phyloP scores from a whole-genome alignment of 1,139 yeast species.

The Candida neerlandica region DNA sequence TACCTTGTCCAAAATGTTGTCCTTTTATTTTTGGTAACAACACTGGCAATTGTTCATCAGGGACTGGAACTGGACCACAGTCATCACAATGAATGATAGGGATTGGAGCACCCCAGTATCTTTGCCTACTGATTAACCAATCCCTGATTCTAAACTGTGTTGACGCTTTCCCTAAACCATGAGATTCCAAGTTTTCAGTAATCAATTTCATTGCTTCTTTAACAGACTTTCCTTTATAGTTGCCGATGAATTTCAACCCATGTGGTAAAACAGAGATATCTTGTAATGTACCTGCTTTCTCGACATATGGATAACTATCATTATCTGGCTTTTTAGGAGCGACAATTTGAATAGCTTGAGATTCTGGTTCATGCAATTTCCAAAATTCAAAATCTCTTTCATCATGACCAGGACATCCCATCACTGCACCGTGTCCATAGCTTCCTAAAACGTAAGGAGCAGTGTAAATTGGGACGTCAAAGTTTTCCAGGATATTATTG shows the following conservation, averaged over 20 bases:
- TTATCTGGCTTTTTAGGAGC: slow-evolving; percentile 33
- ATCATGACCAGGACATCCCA: slow-evolving; percentile 98
- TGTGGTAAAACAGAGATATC: slow-evolving; percentile 26
- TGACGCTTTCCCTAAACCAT: slow-evolving; percentile 46
- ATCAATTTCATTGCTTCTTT: slow-evolving; percentile 56
- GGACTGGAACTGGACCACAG: slow-evolving; percentile 92
- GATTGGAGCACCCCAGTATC: slow-evolving; percentile 99
- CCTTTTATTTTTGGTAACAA: slow-evolving; percentile 59
- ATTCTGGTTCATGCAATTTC: slow-evolving; percentile 57
- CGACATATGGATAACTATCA: slow-evolving; percentile 44
- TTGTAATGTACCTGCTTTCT: slow-evolving; percentile 56
- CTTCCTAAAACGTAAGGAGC: slow-evolving; percentile 87
- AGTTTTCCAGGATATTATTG: slow-evolving; percentile 19
- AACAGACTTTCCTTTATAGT: slow-evolving; percentile 51
- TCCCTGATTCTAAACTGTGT: slow-evolving; percentile 75
- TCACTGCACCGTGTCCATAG: slow-evolving; percentile 91
- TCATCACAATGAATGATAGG: slow-evolving; percentile 84
- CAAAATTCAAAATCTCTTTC: slow-evolving; percentile 80
- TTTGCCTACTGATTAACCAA: slow-evolving; percentile 91
- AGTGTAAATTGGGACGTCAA: slow-evolving; percentile 69
- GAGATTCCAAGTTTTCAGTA: slow-evolving; percentile 39
- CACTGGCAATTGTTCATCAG: slow-evolving; percentile 84
- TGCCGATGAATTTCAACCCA: slow-evolving; percentile 44
- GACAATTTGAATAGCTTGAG: slow-evolving; percentile 46
- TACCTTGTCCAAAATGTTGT: slow-evolving; percentile 54